Conservation (phyloP, 2,329 filamentous ascomycete species). For the Lanzia echinophila region DNA sequence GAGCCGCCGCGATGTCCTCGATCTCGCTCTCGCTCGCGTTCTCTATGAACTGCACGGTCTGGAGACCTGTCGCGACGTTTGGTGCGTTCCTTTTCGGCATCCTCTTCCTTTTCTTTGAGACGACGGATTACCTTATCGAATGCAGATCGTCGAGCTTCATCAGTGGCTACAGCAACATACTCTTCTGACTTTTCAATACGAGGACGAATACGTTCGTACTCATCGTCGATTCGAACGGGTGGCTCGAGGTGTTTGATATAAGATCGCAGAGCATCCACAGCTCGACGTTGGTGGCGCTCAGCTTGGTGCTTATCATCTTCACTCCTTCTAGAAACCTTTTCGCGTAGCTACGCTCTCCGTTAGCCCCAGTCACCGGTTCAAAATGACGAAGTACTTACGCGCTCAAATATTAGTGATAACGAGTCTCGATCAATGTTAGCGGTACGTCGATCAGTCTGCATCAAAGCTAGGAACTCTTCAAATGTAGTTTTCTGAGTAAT, state of each 20-base stretch:
- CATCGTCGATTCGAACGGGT: constrained; percentile 68
- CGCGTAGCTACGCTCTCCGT: constrained; percentile 55
- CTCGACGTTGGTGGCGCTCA: constrained; percentile 79
- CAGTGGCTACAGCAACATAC: constrained; percentile 73
- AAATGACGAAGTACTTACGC: constrained; percentile 44
- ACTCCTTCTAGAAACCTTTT: constrained; percentile 73
- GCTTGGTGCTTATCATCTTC: constrained; percentile 78
- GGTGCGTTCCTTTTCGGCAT: constrained; percentile 60
- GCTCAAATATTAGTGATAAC: constrained; percentile 75
- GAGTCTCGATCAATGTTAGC: constrained; percentile 78
- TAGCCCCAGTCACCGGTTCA: constrained; percentile 17
- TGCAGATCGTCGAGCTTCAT: constrained; percentile 73
- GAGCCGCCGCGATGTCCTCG: constrained; percentile 51
- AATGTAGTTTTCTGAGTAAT: constrained; percentile 79
- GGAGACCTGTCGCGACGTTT: constrained; percentile 52
- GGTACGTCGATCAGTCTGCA: constrained; percentile 83
- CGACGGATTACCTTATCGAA: constrained; percentile 91
- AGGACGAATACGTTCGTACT: constrained; percentile 79
- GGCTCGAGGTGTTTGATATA: constrained; percentile 87
- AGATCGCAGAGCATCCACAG: constrained; percentile 76
- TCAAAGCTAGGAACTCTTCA: constrained; percentile 76
- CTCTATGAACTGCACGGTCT: constrained; percentile 35
- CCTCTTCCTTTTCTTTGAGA: constrained; percentile 85
- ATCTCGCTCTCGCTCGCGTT: constrained; percentile 54
- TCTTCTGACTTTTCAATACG: constrained; percentile 77